phyloP scores from a whole-genome alignment of 202 grass and related monocot species.

The Dendrocalamus latiflorus region DNA sequence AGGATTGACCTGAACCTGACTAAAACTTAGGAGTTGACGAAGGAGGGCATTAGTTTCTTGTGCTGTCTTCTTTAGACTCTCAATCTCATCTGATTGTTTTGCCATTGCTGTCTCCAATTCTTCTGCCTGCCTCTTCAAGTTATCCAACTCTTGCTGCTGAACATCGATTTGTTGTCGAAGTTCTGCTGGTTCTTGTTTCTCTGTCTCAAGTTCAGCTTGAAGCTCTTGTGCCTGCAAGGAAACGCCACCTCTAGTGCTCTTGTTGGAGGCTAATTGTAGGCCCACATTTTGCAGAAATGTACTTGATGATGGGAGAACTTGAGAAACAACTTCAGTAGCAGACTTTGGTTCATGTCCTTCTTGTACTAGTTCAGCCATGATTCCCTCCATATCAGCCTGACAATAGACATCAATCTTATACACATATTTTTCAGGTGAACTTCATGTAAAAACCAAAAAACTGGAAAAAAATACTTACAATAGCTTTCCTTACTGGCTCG shows the following conservation, averaged over 20 bases:
- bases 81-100: no score
- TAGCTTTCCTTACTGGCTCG: neutral
- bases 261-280: neutral
- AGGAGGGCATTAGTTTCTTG: neutral
- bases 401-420: neutral
- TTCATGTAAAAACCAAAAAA: neutral
- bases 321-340: neutral
- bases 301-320: neutral
- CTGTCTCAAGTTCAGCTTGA: neutral
- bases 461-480: neutral
- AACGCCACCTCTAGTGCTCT: neutral
- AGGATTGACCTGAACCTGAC: neutral
- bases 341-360: neutral
- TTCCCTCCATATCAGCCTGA: neutral
- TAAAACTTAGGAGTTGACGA: neutral
- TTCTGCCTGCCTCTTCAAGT: no score
- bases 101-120: no score
- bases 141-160: neutral
- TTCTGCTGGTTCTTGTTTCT: neutral
- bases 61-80: neutral
- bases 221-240: neutral
- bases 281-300: neutral
- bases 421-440: neutral
- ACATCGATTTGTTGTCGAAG: neutral
- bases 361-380: neutral